Evolutionary conservation across 2,329 filamentous ascomycete species (phyloP), one percentile per base, ranked within the genome.

Genomic region (Emericellopsis cladophorae): DNA sequence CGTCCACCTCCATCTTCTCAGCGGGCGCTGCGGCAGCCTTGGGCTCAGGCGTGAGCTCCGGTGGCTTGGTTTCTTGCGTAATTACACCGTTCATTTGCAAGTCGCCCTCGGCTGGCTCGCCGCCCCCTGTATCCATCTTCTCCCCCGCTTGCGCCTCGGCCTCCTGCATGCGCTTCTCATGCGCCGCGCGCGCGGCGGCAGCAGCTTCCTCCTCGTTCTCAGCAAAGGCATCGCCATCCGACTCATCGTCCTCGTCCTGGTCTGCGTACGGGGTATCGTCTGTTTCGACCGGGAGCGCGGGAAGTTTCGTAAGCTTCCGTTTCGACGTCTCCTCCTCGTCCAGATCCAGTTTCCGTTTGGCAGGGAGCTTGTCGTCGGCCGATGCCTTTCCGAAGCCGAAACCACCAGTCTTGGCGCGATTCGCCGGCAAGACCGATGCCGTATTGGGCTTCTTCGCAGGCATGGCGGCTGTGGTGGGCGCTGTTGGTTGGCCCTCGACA

Each of bases 231-330:
- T 82, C 83, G 40, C 77, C 78, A 50, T 88, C 84, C 40, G 80
- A 81, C 40, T 84, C 84, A 37, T 76, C 79, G 41, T 81, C 81
- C 36, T 76, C 78, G 42, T 79, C 76, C 57, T 78, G 72, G 54
- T 74, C 72, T 52, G 67, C 72, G 57, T 79, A 74, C 49, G 73
- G 69, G 44, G 71, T 70, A 56, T 73, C 68, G 47, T 81, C 74
- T 45, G 70, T 73, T 54, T 81, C 75, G 41, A 84, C 67, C 41
- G 81, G 75, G 44, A 85, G 76, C 48, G 81, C 81, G 43, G 90
- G 89, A 45, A 98, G 78, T 63, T 89, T 92, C 56, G 87, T 87
- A 48, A 98, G 75, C 65, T 93, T 95, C 57, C 88, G 84, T 54
- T 84, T 80, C 2, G 81, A 83, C 26, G 79, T 81, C 52, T 94